Evolutionary conservation across 768 basidiomycete genomes (phyloP).

Genomic region (Russula dissimulans): DNA sequence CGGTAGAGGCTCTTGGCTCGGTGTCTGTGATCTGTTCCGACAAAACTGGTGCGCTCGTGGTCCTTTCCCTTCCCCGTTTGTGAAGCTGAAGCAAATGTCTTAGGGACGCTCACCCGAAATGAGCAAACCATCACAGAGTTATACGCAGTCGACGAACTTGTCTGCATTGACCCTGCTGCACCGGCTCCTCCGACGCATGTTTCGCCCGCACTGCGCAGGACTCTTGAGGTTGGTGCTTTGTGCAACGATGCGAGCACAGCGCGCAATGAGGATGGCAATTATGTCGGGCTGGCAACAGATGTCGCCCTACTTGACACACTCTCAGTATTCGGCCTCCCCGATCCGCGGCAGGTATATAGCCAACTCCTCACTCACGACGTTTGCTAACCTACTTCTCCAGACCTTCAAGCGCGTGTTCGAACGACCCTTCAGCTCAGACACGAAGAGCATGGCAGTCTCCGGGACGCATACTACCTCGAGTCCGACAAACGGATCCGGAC

Average conservation of each 20-base stretch:
- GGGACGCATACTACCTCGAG: slow-evolving; percentile 48
- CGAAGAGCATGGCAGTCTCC: slow-evolving; percentile 87
- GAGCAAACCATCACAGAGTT: slow-evolving; percentile 90
- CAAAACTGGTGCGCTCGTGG: slow-evolving; percentile 66
- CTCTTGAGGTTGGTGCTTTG: slow-evolving; percentile 73
- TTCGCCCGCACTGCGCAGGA: slow-evolving; percentile 62
- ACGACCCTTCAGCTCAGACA: slow-evolving; percentile 86
- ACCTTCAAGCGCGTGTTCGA: slow-evolving; percentile 66
- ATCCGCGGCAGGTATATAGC: slow-evolving; percentile 57
- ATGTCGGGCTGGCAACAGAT: slow-evolving; percentile 86
- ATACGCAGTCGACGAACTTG: slow-evolving; percentile 77
- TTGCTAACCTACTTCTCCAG: slow-evolving; percentile 29
- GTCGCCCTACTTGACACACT: slow-evolving; percentile 84
- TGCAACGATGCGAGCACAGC: slow-evolving; percentile 78
- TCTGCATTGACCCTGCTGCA: slow-evolving; percentile 52
- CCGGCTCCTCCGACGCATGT: slow-evolving; percentile 32
- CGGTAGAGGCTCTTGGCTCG: slow-evolving; percentile 87
- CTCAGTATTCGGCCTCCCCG: slow-evolving; percentile 51
- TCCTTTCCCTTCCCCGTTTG: not conserved
- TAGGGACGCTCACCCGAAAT: slow-evolving; percentile 88
- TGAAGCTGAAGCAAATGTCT: not conserved
- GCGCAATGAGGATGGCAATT: slow-evolving; percentile 59
- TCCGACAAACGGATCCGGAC: slow-evolving; percentile 25
- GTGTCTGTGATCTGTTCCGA: slow-evolving; percentile 98
- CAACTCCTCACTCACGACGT: not conserved